Evolutionary conservation across 2,329 filamentous ascomycete genomes (phyloP).

Genomic region (Microdochium bolleyi): DNA sequence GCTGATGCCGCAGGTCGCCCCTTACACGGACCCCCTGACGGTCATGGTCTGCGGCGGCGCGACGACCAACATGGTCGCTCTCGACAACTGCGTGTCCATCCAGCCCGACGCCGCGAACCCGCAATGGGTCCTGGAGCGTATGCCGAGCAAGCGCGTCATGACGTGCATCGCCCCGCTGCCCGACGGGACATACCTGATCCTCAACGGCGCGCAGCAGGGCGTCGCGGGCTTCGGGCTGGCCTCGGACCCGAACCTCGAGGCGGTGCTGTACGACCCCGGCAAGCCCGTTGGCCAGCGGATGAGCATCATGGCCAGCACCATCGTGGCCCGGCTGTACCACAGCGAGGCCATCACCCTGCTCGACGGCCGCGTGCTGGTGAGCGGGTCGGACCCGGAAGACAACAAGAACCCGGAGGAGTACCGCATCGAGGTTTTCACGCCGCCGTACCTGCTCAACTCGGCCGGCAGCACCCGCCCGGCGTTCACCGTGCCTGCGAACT

Average conservation of each 20-base stretch:
- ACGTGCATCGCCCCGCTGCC: constrained; percentile 45
- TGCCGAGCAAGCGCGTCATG: constrained; percentile 48
- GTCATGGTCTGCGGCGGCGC: constrained; percentile 50
- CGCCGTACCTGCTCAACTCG: constrained; percentile 38
- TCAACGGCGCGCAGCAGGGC: constrained; percentile 42
- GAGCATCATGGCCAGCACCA: constrained; percentile 45
- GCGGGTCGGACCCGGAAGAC: constrained; percentile 38
- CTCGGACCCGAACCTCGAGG: constrained; percentile 35
- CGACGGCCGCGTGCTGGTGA: constrained; percentile 46
- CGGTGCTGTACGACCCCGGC: constrained; percentile 43
- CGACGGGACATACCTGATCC: constrained; percentile 47
- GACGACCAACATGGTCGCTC: constrained; percentile 36
- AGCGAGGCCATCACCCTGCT: constrained; percentile 45
- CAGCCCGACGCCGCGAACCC: constrained; percentile 38
- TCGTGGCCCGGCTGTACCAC: constrained; percentile 46
- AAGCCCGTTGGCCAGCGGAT: constrained; percentile 40
- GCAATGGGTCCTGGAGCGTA: constrained; percentile 48
- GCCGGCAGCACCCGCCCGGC: constrained; percentile 34
- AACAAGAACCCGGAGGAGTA: constrained; percentile 38
- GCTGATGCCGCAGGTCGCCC: constrained; percentile 44
- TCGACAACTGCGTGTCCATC: constrained; percentile 53
- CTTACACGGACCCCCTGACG: constrained; percentile 38
- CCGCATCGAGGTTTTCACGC: constrained; percentile 45
- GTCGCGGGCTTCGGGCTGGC: constrained; percentile 46
- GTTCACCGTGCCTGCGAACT: constrained; percentile 27